Evolutionary conservation across 169 alveolate genomes (phyloP).

Genomic region (Plasmodium berghei): DNA sequence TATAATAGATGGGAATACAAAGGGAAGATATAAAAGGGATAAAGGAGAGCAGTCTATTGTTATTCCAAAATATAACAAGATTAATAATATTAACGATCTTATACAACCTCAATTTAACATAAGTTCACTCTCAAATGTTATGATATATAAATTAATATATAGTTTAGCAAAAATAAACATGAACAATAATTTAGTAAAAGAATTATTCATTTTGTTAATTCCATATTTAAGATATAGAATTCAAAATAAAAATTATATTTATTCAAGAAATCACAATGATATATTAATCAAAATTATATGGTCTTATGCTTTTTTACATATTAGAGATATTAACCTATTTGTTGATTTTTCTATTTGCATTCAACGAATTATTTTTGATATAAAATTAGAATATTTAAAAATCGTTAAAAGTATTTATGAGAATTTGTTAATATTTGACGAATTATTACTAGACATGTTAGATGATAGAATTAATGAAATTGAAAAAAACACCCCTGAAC

Average conservation of each 20-base stretch:
- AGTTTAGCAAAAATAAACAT: constrained; percentile 34
- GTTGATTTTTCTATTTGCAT: constrained; percentile 45
- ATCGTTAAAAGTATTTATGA: constrained; percentile 44
- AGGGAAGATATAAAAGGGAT: not conserved
- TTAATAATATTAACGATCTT: no score
- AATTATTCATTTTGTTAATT: constrained; percentile 19
- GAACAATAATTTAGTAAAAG: constrained; percentile 15
- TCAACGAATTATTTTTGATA: constrained; percentile 13
- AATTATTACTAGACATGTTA: constrained; percentile 30
- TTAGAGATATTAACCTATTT: constrained; percentile 39
- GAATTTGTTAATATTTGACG: constrained; percentile 44
- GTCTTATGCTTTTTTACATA: constrained; percentile 53
- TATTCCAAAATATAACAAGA: not conserved
- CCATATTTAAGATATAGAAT: constrained; percentile 44
- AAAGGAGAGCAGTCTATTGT: not conserved
- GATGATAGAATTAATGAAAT: constrained; percentile 29
- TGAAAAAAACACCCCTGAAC: constrained; percentile 27
- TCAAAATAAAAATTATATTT: constrained; percentile 41
- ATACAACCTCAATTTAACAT: constrained; percentile 4
- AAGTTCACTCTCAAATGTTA: constrained; percentile 39
- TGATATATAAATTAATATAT: constrained; percentile 60
- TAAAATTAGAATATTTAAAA: constrained; percentile 28
- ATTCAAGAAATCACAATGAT: constrained; percentile 29
- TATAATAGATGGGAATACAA: not conserved
- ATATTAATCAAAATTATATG: constrained; percentile 44